phyloP scores from a whole-genome alignment of 2,329 filamentous ascomycete genomes.

The Alternaria brassicae region DNA sequence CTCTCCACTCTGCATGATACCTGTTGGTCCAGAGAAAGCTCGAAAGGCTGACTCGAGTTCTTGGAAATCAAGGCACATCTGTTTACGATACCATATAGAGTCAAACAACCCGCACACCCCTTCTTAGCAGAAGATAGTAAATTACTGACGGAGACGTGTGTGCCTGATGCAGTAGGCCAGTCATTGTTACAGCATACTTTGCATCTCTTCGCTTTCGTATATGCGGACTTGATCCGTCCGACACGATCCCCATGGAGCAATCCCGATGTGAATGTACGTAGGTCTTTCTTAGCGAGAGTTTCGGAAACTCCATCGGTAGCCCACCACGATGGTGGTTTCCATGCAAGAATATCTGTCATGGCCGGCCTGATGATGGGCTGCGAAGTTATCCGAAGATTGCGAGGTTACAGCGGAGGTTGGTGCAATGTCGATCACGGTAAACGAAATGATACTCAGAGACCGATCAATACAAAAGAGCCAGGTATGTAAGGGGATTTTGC shows the following conservation, averaged over 20 bases:
- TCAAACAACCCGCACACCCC: conserved; percentile 12
- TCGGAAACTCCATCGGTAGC: neutral
- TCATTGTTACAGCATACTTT: neutral
- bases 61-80: neutral
- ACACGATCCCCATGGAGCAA: neutral
- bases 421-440: neutral
- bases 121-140: neutral
- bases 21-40: neutral
- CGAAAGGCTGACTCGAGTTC: neutral
- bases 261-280: neutral
- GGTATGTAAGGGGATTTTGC: neutral
- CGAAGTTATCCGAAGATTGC: neutral
- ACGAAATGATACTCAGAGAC: neutral
- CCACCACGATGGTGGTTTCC: conserved; percentile 10
- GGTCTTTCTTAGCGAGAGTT: neutral
- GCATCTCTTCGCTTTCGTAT: conserved; percentile 4
- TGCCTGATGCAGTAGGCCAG: neutral
- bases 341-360: neutral
- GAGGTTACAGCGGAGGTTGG: neutral
- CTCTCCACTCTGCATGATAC: neutral
- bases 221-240: neutral
- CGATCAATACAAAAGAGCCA: neutral
- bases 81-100: neutral
- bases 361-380: neutral
- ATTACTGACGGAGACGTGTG: neutral